A percentile compares a stretch with the other conserved stretches of the same genome.
These are phyloP conservation scores for Hevea brasiliensis DNA, from an alignment of 345 rosid species.

Conservation along the genomic window DNA sequence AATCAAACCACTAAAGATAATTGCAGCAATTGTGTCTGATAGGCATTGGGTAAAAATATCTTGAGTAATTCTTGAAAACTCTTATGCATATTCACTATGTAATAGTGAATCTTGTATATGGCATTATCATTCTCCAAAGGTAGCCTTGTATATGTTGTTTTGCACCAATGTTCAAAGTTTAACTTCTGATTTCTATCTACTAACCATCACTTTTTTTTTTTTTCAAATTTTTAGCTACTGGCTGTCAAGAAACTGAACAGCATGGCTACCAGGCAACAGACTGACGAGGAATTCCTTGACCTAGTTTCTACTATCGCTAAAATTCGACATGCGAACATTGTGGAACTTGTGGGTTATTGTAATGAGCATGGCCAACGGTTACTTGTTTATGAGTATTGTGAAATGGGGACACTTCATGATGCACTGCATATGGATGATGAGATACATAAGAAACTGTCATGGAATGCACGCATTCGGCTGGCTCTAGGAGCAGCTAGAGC, in stretches of 20 bases:
- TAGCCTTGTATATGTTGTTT: not conserved
- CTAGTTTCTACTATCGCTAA: slow-evolving; percentile 56
- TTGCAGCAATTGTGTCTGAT: not conserved
- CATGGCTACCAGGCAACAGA: slow-evolving; percentile 45
- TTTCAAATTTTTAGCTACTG: slow-evolving; percentile 43
- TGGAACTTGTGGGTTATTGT: slow-evolving; percentile 83
- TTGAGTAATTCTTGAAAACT: not conserved
- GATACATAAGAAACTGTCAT: slow-evolving; percentile 60
- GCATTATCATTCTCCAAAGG: not conserved
- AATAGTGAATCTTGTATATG: not conserved
- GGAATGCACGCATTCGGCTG: slow-evolving; percentile 66
- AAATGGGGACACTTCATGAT: slow-evolving; percentile 72
- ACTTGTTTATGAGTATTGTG: slow-evolving; percentile 66
- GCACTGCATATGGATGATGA: slow-evolving; percentile 68
- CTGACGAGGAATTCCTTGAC: slow-evolving; percentile 58
- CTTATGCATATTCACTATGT: not conserved
- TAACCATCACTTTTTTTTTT: slow-evolving; percentile 6
- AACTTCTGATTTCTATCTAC: slow-evolving; percentile 6
- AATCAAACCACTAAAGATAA: not conserved
- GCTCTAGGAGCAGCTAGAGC: slow-evolving; percentile 91
- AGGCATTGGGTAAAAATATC: not conserved
- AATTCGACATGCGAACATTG: slow-evolving; percentile 62
- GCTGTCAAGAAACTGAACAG: slow-evolving; percentile 80
- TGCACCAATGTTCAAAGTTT: not conserved
- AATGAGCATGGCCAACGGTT: slow-evolving; percentile 71